Percentiles rank a stretch among this genome's conserved stretches.
Conservation (phyloP, 768 basidiomycete genomes). For the Flagelloscypha sp. region DNA sequence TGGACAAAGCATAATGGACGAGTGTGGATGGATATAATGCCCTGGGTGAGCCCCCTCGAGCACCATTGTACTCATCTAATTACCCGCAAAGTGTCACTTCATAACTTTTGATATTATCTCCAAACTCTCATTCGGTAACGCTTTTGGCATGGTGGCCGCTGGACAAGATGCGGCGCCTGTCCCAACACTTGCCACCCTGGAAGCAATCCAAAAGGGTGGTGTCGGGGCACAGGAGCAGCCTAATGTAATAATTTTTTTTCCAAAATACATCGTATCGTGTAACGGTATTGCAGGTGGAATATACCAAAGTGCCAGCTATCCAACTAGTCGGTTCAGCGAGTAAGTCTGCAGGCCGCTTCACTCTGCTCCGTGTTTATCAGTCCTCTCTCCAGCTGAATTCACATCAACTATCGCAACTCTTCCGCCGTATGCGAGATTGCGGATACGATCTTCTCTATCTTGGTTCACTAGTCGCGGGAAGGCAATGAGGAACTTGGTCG, state of each 20-base stretch:
- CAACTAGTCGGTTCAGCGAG: no score
- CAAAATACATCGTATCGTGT: constrained; percentile 1
- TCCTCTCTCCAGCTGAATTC: constrained; percentile 8
- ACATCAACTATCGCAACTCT: constrained; percentile 21
- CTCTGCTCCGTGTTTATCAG: constrained; percentile 5
- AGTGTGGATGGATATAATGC: constrained; percentile 68
- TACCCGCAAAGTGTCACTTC: constrained; percentile 38
- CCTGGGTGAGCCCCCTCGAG: constrained; percentile 46
- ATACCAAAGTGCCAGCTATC: no score
- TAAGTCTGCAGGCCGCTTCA: constrained; percentile 1
- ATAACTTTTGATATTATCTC: constrained; percentile 69
- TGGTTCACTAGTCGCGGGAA: constrained; percentile 34
- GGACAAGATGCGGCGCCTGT: constrained; percentile 68
- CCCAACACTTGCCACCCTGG: no score
- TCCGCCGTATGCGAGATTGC: no score
- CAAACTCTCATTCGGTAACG: constrained; percentile 79
- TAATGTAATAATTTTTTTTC: constrained; percentile 28
- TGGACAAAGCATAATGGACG: constrained; percentile 55
- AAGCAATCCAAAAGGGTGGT: no score
- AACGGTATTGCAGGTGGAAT: background rate
- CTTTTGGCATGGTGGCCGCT: constrained; percentile 81
- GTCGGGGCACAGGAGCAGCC: constrained; percentile 27
- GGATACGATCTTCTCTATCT: no score
- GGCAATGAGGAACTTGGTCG: constrained; percentile 43
- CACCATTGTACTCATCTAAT: background rate